A percentile compares a stretch with the other conserved stretches of the same genome.
These are phyloP conservation scores for Fusarium sp. DNA, from an alignment of 2,329 filamentous ascomycete genomes.

Conservation along the genomic window DNA sequence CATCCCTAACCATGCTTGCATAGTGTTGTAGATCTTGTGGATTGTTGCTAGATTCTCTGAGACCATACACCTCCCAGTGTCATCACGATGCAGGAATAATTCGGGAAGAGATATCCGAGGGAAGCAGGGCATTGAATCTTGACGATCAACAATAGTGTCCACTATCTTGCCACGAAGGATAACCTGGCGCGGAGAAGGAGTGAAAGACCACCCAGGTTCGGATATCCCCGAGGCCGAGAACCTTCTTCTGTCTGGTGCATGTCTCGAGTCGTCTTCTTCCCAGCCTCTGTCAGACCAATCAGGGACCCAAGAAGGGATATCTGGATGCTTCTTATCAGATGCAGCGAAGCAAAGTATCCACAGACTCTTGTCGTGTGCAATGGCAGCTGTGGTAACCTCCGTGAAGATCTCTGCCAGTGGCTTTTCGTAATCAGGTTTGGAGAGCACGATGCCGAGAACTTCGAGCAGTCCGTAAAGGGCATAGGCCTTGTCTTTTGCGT, in stretches of 20 bases:
- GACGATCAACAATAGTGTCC: neutral
- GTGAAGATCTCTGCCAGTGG: neutral
- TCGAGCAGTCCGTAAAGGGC: neutral
- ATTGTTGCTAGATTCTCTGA: neutral
- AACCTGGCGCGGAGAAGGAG: neutral
- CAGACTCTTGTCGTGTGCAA: neutral
- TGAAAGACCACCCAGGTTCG: neutral
- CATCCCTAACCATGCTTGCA: neutral
- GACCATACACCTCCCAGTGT: neutral
- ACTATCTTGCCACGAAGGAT: neutral
- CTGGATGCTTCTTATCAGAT: neutral
- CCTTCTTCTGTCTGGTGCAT: neutral
- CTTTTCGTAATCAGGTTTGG: neutral
- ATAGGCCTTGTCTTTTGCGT: neutral
- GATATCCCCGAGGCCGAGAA: neutral
- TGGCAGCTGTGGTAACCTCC: neutral
- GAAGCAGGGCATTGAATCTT: neutral
- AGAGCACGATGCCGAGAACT: neutral
- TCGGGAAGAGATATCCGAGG: neutral
- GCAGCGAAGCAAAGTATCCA: neutral
- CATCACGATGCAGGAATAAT: neutral
- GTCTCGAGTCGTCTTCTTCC: neutral
- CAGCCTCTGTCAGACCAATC: neutral
- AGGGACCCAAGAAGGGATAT: neutral
- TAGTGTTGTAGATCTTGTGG: neutral